phyloP scores from a whole-genome alignment of 2,329 filamentous ascomycete genomes.

The Metarhizium album region DNA sequence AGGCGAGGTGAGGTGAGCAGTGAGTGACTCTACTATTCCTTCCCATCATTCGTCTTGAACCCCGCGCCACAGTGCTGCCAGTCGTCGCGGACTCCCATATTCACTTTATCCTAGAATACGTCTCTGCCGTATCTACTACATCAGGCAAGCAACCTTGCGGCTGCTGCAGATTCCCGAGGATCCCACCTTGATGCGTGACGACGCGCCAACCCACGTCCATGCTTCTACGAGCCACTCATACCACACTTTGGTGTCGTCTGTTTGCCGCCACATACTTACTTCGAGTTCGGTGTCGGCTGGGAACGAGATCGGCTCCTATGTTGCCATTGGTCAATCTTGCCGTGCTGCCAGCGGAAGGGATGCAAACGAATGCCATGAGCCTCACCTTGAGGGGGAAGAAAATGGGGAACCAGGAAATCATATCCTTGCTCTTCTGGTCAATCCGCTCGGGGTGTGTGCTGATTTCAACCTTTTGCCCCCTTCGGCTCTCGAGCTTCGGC shows the following conservation, averaged over 20 bases:
- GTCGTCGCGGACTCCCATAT: too few species aligned
- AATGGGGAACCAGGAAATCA: slow-evolving; percentile 99
- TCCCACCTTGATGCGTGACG: slow-evolving; percentile 53
- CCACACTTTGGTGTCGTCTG: slow-evolving; percentile 92
- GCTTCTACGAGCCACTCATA: slow-evolving; percentile 96
- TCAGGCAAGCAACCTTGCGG: slow-evolving; percentile 58
- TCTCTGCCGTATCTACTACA: slow-evolving; percentile 38
- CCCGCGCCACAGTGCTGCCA: too few species aligned
- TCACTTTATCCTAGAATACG: background rate
- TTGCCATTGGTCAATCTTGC: slow-evolving; percentile 5
- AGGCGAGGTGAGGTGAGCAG: too few species aligned
- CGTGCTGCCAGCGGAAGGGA: background rate
- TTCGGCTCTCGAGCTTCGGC: slow-evolving; percentile 28
- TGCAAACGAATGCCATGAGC: too few species aligned
- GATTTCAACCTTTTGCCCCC: slow-evolving; percentile 58
- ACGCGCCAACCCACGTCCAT: slow-evolving; percentile 54
- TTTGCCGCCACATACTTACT: slow-evolving; percentile 91
- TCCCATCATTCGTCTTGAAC: too few species aligned
- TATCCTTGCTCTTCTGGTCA: slow-evolving; percentile 84
- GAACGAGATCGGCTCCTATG: slow-evolving; percentile 70
- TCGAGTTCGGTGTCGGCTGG: slow-evolving; percentile 78
- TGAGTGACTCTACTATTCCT: too few species aligned
- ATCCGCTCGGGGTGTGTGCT: slow-evolving; percentile 90
- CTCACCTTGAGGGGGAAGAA: slow-evolving; percentile 90
- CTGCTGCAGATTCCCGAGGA: slow-evolving; percentile 58